Base-by-base conservation (phyloP, 768 basidiomycete genomes). In the Trametes punicea region DNA sequence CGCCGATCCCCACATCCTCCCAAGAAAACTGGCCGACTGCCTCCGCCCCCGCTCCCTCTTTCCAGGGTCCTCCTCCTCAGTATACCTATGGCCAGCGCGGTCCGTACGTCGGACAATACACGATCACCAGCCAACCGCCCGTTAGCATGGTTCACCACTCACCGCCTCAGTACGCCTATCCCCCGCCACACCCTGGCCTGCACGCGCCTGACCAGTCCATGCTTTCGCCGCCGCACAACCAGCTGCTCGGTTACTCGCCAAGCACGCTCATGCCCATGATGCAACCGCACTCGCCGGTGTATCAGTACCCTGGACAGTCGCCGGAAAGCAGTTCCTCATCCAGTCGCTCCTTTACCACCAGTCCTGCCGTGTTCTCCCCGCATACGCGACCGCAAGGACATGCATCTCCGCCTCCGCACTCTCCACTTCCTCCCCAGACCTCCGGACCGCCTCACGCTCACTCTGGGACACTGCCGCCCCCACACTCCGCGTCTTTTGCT, bases 91-190 rank as follows among this genome's bases (percentile, higher is more conserved):
- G 66, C 57, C 75, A 74, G 29, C 70, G 63, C 20, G 40, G 64
- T 25, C 64, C 64, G 62, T 78, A 75, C 56, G 64, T 71, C 25
- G 74, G 75, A 51, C 79, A 74, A 68, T 83, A 82, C 71, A 67
- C 74, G 64, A 71, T 79, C 67, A 69, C 79, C 62, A 57, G 74
- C 2, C 78, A 75, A 34, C 51, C 63, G 25, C 60, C 55, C 47
- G 55, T 57, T n/a, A 56, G 59, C 56, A 60, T 66, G 51, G 52
- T 59, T 16, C 63, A 64, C 46, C 45, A 59, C 15, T 45, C 65
- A 39, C 54, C 63, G 16, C 58, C 66, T 2, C 64, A 59, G 58
- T 64, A 62, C 62, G 63, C 61, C 45, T 64, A 65, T 62, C 72
- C 73, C 59, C 73, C 74, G 21, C 69, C 64, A 5, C 77, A 77